Percentiles rank a stretch among this genome's conserved stretches.
These are phyloP conservation scores for Recurvomyces mirabilis DNA, from an alignment of 495 filamentous ascomycete species.

Conservation along the genomic window DNA sequence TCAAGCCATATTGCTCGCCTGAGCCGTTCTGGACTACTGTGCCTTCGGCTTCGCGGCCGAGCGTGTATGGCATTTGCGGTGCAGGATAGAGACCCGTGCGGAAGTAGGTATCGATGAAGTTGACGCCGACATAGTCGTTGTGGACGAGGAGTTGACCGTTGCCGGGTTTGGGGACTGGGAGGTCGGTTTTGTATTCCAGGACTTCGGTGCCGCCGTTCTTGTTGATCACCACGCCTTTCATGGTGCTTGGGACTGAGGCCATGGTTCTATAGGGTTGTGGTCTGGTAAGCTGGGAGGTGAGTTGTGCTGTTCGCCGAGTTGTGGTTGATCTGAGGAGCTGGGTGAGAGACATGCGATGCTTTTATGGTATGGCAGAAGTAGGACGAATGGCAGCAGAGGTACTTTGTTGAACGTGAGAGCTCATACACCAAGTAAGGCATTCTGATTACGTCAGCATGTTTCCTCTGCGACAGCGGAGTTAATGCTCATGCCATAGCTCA, in stretches of 20 bases:
- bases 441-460: too few relatives aligned
- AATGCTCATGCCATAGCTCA: too few relatives aligned
- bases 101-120: conserved; percentile 89
- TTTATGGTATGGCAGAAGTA: too few relatives aligned
- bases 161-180: conserved; percentile 61
- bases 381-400: background rate
- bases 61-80: conserved; percentile 58
- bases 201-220: conserved; percentile 71
- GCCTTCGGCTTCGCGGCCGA: conserved; percentile 75
- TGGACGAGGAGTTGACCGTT: conserved; percentile 68
- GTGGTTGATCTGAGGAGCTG: conserved; percentile 6
- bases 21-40: conserved; percentile 45
- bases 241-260: conserved; percentile 46
- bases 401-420: too few relatives aligned
- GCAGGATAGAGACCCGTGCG: conserved; percentile 75
- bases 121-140: conserved; percentile 77
- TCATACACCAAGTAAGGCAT: too few relatives aligned
- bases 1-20: conserved; percentile 19
- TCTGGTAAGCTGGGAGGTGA: conserved; percentile 10
- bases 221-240: conserved; percentile 67
- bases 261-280: conserved; percentile 27
- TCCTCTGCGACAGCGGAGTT: too few relatives aligned
- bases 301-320: conserved; percentile 4
- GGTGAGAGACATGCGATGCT: conserved; percentile 15
- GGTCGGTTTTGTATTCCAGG: conserved; percentile 58